These are phyloP conservation scores for Chloropicon primus DNA, from an alignment of 139 green algal species.

Conservation along the genomic window DNA sequence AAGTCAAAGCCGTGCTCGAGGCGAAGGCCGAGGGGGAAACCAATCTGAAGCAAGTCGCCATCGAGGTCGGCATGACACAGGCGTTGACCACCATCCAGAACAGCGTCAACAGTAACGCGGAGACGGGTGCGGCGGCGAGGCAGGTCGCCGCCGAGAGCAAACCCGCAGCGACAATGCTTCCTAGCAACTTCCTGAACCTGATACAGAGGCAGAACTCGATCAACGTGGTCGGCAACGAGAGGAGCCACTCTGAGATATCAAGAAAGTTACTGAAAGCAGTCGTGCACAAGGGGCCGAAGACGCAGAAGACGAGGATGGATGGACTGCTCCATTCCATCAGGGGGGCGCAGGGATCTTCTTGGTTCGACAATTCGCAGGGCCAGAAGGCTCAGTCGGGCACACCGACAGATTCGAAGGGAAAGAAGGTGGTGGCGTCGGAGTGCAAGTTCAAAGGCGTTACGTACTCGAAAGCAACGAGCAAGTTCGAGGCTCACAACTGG, in stretches of 20 bases:
- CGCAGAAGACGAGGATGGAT: neutral
- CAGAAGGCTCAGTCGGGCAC: too few relatives aligned
- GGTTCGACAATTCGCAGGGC: too few relatives aligned
- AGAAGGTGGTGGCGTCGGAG: too few relatives aligned
- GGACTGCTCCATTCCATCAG: neutral
- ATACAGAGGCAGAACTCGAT: neutral
- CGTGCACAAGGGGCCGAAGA: neutral
- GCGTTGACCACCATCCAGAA: neutral
- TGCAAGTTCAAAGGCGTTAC: neutral
- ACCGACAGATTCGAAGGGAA: too few relatives aligned
- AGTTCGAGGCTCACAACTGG: neutral
- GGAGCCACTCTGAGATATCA: neutral
- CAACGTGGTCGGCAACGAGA: neutral
- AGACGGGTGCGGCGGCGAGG: too few relatives aligned
- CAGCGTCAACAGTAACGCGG: neutral
- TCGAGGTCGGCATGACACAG: neutral
- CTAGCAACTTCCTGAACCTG: too few relatives aligned
- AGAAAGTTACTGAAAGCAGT: neutral
- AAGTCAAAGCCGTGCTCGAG: neutral
- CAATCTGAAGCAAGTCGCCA: neutral
- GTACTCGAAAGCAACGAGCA: neutral
- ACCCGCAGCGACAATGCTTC: too few relatives aligned
- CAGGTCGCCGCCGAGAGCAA: too few relatives aligned
- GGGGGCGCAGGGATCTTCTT: too few relatives aligned
- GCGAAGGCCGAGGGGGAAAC: neutral